Evolutionary conservation across 2,329 filamentous ascomycete genomes (phyloP), one percentile per base, ranked within the genome.

Genomic region (Apiospora phragmitis): DNA sequence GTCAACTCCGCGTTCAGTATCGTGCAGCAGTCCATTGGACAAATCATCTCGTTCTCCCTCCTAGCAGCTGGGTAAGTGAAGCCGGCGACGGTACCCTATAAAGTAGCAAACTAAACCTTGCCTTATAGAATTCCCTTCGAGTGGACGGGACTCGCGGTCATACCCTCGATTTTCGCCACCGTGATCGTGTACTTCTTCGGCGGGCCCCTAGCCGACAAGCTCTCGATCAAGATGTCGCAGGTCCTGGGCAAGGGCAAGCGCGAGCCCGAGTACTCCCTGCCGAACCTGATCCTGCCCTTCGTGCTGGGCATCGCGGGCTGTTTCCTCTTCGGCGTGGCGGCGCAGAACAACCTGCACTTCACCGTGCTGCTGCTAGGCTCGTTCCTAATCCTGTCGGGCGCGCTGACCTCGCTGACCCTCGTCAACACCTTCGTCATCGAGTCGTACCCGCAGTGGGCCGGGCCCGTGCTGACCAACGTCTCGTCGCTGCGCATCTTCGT

Each of bases 201-300:
- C 2, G 81, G 81, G 2, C 80, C 74, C 41, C 68, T 80, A 8
- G 77, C 81, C 29, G 81, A 83, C 73, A 78, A 69, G 65, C 32
- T 77, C 59, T 73, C 73, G 42, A 74, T 77, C 67, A 69, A 65
- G 65, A 71, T 77, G 65, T 73, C 76, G 14, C 67, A 69, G 29
- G 70, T 71, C 24, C 70, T 73, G 38, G 72, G 72, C 67, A 69
- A 67, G 29, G 76, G 76, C 14, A 69, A 72, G 8, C 72, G 76
- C 24, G 76, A 77, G 75, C 73, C 76, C 68, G 76, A 77, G 73
- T 75, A 75, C 62, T 73, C 76, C 32, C 74, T 78, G 51, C 51
- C 74, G 24, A 77, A 76, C 70, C 73, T 78, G 45, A 67, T 76
- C 43, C 26, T 77, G n/a, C 76, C 76, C 42, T 71, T 77, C 42